Evolutionary conservation across 352 stramenopile genomes (phyloP).

Genomic region (Phytophthora fragariae): DNA sequence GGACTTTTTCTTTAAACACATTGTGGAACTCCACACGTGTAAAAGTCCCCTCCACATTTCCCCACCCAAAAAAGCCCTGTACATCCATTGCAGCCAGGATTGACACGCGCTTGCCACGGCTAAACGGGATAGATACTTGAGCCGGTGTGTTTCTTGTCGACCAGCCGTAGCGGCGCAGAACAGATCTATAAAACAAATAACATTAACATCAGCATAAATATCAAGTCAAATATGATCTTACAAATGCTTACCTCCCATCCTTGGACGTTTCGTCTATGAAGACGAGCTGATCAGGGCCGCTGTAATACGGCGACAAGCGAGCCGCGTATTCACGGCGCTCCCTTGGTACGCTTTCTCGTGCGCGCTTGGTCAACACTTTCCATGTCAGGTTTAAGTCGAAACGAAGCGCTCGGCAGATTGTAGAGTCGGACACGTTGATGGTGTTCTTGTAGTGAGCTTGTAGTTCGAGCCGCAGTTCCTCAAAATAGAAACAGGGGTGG

Average conservation of each 20-base stretch:
- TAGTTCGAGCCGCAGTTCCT: constrained; percentile 8
- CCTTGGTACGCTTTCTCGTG: constrained; percentile 8
- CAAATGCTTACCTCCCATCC: constrained; percentile 19
- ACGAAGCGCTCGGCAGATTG: constrained; percentile 16
- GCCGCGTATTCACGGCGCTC: constrained; percentile 12
- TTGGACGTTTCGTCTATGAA: constrained; percentile 19
- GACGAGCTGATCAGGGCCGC: constrained; percentile 28
- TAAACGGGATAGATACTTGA: neutral
- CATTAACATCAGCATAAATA: neutral
- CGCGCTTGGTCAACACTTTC: constrained; percentile 21
- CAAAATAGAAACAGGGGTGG: neutral
- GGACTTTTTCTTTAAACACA: constrained; percentile 67
- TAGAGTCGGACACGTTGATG: constrained; percentile 13
- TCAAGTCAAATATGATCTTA: neutral
- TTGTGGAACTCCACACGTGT: constrained; percentile 89
- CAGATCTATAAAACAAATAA: neutral
- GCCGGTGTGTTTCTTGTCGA: neutral
- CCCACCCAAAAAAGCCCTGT: constrained; percentile 19
- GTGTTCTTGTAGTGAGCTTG: neutral
- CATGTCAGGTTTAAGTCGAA: constrained; percentile 13
- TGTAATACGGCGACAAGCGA: constrained; percentile 27
- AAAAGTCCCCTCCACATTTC: constrained; percentile 19
- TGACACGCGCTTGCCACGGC: constrained; percentile 13
- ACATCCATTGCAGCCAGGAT: constrained; percentile 29
- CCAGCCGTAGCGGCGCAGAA: constrained; percentile 3